Evolutionary conservation across 164 flowering plant species (phyloP).

Genomic region (Dillenia turbinata): DNA sequence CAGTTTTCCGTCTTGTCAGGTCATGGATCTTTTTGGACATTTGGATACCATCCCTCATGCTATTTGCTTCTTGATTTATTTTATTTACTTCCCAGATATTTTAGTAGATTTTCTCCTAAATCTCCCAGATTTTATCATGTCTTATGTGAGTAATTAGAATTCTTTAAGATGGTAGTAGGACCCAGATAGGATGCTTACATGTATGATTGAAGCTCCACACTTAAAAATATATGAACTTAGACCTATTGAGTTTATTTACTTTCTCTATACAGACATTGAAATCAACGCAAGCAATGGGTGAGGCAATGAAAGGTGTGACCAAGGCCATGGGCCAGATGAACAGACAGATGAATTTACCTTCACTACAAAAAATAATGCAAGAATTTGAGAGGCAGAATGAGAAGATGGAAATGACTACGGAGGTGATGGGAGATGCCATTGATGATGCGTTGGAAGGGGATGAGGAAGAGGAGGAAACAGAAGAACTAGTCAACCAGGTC

Average conservation of each 20-base stretch:
- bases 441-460: constrained; percentile 92
- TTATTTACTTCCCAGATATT: too few relatives aligned
- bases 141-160: not conserved
- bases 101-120: too few relatives aligned
- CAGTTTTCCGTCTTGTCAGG: too few relatives aligned
- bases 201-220: too few relatives aligned
- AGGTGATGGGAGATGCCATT: constrained; percentile 86
- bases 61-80: too few relatives aligned
- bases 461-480: constrained; percentile 85
- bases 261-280: constrained; percentile 48
- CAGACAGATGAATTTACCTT: constrained; percentile 82
- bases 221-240: too few relatives aligned
- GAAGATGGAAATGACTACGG: constrained; percentile 79
- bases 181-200: too few relatives aligned
- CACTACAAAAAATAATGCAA: constrained; percentile 77
- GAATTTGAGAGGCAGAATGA: constrained; percentile 87
- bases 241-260: too few relatives aligned
- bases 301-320: constrained; percentile 88
- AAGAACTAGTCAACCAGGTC: constrained; percentile 78
- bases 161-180: too few relatives aligned
- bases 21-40: too few relatives aligned
- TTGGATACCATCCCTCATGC: too few relatives aligned
- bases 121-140: too few relatives aligned
- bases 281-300: constrained; percentile 95
- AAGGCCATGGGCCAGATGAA: constrained; percentile 96